These are phyloP conservation scores for Brassica rapa DNA, from an alignment of 345 rosid genomes.

Conservation along the genomic window DNA sequence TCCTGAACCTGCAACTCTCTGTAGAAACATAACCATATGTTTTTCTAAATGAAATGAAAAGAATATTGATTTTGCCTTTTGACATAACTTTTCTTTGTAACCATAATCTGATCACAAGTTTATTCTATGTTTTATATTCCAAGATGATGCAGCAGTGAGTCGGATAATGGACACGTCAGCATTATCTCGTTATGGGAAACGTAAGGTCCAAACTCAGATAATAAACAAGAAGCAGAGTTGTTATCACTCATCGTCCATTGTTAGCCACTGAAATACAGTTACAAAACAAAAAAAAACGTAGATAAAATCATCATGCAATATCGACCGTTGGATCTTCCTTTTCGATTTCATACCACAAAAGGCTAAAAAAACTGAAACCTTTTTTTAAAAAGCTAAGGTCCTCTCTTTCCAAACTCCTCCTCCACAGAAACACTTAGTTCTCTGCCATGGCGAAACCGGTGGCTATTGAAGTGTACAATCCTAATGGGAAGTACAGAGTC, in stretches of 20 bases:
- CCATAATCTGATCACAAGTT: too few relatives aligned
- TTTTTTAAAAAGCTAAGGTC: not conserved
- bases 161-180: constrained; percentile 39
- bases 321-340: constrained; percentile 37
- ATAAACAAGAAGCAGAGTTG: constrained; percentile 8
- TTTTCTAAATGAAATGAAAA: constrained; percentile 25
- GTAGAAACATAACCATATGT: constrained; percentile 10
- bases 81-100: constrained; percentile 5
- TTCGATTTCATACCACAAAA: too few relatives aligned
- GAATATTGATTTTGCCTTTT: constrained; percentile 13
- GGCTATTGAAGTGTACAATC: constrained; percentile 87
- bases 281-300: not conserved
- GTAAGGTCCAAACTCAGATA: constrained; percentile 39
- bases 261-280: constrained; percentile 7
- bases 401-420: constrained; percentile 17
- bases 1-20: constrained; percentile 9
- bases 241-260: constrained; percentile 8
- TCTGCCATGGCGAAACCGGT: constrained; percentile 84
- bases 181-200: constrained; percentile 36
- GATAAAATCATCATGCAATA: constrained; percentile 20
- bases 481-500: constrained; percentile 89
- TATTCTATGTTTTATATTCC: not conserved
- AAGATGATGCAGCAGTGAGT: constrained; percentile 4
- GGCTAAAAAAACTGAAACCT: too few relatives aligned
- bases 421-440: not conserved